These are phyloP conservation scores for Mycena sp. DNA, from an alignment of 1,284 basidiomycete species.

Conservation along the genomic window DNA sequence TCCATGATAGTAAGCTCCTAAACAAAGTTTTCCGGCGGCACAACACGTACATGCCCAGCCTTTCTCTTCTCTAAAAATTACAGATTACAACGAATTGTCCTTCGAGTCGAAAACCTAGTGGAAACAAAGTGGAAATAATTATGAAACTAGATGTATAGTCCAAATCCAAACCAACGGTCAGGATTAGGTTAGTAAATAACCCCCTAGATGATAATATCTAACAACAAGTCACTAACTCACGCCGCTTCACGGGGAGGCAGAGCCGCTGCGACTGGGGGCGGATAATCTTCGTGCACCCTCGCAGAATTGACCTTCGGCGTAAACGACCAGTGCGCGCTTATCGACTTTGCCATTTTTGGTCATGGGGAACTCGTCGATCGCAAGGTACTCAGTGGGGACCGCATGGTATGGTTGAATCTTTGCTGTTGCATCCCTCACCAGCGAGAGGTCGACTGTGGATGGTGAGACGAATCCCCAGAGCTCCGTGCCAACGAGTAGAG, in stretches of 20 bases:
- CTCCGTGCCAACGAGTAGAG: conserved; percentile 42
- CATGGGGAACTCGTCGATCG: conserved; percentile 44
- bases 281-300: conserved; percentile 23
- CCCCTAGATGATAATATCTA: no score
- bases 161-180: no score
- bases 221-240: no score
- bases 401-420: conserved; percentile 47
- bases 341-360: conserved; percentile 48
- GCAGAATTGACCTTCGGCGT: conserved; percentile 32
- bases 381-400: conserved; percentile 43
- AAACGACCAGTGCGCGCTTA: conserved; percentile 42
- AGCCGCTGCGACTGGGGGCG: conserved; percentile 23
- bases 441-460: conserved; percentile 35
- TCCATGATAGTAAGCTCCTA: no score
- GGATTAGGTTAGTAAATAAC: no score
- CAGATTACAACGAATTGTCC: no score
- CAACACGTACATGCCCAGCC: no score
- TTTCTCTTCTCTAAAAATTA: no score
- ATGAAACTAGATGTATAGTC: no score
- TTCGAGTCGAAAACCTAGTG: no score
- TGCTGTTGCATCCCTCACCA: conserved; percentile 40
- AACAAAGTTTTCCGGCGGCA: no score
- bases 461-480: conserved; percentile 48
- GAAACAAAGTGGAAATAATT: no score
- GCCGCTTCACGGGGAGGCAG: conserved; percentile 17